Evolutionary conservation across 177 flowering plant species (phyloP), one percentile per base, ranked within the genome.

Genomic region (Vitis hybrid): DNA sequence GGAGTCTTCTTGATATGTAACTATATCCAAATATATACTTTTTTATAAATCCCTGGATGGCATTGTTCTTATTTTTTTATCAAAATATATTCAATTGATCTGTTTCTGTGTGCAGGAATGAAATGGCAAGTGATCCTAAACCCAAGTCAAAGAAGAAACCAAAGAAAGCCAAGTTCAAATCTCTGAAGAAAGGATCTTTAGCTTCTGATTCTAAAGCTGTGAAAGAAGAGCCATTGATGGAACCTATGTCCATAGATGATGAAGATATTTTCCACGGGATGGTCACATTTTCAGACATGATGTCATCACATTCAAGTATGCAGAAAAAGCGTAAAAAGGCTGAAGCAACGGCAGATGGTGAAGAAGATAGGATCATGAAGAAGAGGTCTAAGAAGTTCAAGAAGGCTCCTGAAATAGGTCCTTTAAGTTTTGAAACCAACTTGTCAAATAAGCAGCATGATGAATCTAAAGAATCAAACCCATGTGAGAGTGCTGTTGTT

Each of bases 131-230:
- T 71, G 77, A 77, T 57, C 61, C 72, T 31, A 94, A 88, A 71
- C 82, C 85, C 13, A 96, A 91, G 81, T 67, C 90, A 2, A 96
- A 90, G 76, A 94, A 92, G 88, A 96, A 93, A 79, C 10, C 81
- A 11, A 96, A 94, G 85, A 96, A 94, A 77, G 72, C 90, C 18
- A 96, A 94, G 84, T 96, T 96, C 80, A 96, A 91, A 75, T 92
- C 97, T 74, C 77, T 94, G 75, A 94, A 88, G 85, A 96, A 90
- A 78, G 92, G 85, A 71, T 83, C 97, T 73, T 77, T 96, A 49
- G 77, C 86, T 78, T 81, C 91, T 57, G 92, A 81, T 60, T 62
- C 75, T 50, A 86, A 82, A 60, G 65, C 61, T 55, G 61, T 71
- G 26, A 81, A 78, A 60, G 85, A 80, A 57, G 94, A 88, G 60